Evolutionary conservation across 1,284 basidiomycete species (phyloP).

Genomic region (Ceratobasidium sp.): DNA sequence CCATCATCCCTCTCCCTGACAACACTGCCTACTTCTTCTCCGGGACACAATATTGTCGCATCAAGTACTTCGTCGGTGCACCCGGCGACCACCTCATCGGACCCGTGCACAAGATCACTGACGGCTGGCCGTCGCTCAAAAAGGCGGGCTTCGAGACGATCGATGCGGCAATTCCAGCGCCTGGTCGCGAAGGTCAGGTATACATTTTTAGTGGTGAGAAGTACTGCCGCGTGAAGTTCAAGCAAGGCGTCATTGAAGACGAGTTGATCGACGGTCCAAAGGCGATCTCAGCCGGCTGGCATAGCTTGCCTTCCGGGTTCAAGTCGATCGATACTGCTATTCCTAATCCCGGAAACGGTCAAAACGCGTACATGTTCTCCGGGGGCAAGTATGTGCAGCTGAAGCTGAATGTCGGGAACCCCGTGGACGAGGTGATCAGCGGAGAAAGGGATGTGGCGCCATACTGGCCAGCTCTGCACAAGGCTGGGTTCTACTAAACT

Average conservation of each 20-base stretch:
- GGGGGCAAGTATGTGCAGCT: background rate
- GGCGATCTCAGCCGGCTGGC: background rate
- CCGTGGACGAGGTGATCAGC: slow-evolving; percentile 4
- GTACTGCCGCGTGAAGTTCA: background rate
- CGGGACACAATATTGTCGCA: slow-evolving; percentile 8
- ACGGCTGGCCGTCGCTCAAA: slow-evolving; percentile 2
- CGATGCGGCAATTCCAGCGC: slow-evolving; percentile 21
- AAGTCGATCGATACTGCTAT: slow-evolving; percentile 3
- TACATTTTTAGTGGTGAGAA: slow-evolving; percentile 17
- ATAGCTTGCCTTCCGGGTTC: background rate
- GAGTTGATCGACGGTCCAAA: background rate
- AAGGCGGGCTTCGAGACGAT: slow-evolving; percentile 11
- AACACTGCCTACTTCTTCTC: slow-evolving; percentile 21
- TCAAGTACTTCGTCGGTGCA: background rate
- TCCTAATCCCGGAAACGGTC: background rate
- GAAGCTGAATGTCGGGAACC: slow-evolving; percentile 3
- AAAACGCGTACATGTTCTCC: slow-evolving; percentile 11
- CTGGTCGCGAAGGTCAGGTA: slow-evolving; percentile 1
- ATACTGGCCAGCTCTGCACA: slow-evolving; percentile 12
- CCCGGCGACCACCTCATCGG: slow-evolving; percentile 1
- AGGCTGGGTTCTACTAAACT: slow-evolving; percentile 46
- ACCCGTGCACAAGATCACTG: background rate
- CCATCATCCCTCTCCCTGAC: slow-evolving; percentile 24
- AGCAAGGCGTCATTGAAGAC: background rate
- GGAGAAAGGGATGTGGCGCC: slow-evolving; percentile 3